These are phyloP conservation scores for Yamadazyma mexicana DNA, from an alignment of 1,139 yeast species.

Conservation along the genomic window DNA sequence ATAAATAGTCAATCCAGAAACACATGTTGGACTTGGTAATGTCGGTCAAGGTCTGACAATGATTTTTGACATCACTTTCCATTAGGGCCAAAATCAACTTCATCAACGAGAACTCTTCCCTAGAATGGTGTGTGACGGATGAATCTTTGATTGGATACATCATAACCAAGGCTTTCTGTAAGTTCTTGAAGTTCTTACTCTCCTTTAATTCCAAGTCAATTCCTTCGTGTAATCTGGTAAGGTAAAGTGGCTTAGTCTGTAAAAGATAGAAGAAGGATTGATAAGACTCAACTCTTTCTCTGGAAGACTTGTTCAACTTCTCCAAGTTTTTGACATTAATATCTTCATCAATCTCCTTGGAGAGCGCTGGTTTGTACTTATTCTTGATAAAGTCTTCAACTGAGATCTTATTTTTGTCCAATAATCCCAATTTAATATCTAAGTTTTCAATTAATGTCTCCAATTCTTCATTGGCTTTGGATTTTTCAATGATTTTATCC, in stretches of 20 bases:
- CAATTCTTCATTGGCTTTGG: slow-evolving; percentile 63
- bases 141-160: slow-evolving; percentile 45
- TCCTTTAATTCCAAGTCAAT: slow-evolving; percentile 22
- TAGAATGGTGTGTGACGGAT: slow-evolving; percentile 34
- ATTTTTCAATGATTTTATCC: slow-evolving; percentile 64
- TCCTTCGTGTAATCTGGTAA: slow-evolving; percentile 51
- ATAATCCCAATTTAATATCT: slow-evolving; percentile 75
- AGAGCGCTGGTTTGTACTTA: slow-evolving; percentile 39
- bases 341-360: slow-evolving; percentile 17
- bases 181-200: slow-evolving; percentile 24
- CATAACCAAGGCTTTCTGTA: slow-evolving; percentile 50
- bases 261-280: slow-evolving; percentile 79
- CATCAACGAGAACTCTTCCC: slow-evolving; percentile 76
- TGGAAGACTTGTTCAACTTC: slow-evolving; percentile 34
- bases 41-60: slow-evolving; percentile 31
- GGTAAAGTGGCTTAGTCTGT: slow-evolving; percentile 81
- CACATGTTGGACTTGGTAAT: slow-evolving; percentile 32
- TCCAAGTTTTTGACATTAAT: slow-evolving; percentile 26
- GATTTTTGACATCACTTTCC: slow-evolving; percentile 40
- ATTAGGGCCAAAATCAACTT: slow-evolving; percentile 59
- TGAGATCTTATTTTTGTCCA: slow-evolving; percentile 77
- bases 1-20: slow-evolving; percentile 53
- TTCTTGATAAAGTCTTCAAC: slow-evolving; percentile 70
- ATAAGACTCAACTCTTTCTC: slow-evolving; percentile 56
- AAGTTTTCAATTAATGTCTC: slow-evolving; percentile 77